phyloP scores from a whole-genome alignment of 2,329 filamentous ascomycete genomes.

The Microdochium paspali region DNA sequence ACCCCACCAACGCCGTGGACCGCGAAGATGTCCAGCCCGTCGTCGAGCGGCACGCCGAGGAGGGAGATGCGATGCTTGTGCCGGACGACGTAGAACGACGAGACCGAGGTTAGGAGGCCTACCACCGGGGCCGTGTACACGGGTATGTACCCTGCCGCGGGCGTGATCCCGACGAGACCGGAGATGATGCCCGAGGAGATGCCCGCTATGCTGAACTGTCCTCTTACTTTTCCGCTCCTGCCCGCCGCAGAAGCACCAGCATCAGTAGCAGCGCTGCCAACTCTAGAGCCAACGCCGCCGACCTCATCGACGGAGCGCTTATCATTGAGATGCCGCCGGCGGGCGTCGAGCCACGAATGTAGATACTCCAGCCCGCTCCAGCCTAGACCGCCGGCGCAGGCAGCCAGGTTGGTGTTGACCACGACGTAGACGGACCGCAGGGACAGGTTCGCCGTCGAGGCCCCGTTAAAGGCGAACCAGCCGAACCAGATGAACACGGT shows the following conservation, averaged over 20 bases:
- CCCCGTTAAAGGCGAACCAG: conserved; percentile 46
- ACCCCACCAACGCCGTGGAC: conserved; percentile 51
- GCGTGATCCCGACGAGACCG: conserved; percentile 49
- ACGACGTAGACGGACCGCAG: conserved; percentile 44
- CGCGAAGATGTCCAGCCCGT: conserved; percentile 50
- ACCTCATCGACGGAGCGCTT: too few relatives aligned
- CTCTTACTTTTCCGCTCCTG: conserved; percentile 16
- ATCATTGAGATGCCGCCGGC: not conserved
- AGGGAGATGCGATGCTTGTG: conserved; percentile 34
- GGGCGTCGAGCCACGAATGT: conserved; percentile 34
- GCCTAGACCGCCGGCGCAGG: conserved; percentile 40
- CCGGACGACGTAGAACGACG: conserved; percentile 35
- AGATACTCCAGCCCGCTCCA: conserved; percentile 26
- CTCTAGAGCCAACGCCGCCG: too few relatives aligned
- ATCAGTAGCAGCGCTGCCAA: not conserved
- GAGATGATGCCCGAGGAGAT: conserved; percentile 45
- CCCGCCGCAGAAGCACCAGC: not conserved
- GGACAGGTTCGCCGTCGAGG: conserved; percentile 38
- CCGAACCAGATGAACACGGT: conserved; percentile 59
- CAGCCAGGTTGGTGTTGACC: conserved; percentile 50
- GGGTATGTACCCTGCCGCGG: conserved; percentile 44
- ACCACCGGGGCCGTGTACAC: conserved; percentile 41
- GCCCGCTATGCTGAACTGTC: conserved; percentile 39
- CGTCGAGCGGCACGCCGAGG: conserved; percentile 35
- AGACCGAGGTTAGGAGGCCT: conserved; percentile 37